Evolutionary conservation across 2,329 filamentous ascomycete genomes (phyloP).

Genomic region (Cytospora leucostoma): DNA sequence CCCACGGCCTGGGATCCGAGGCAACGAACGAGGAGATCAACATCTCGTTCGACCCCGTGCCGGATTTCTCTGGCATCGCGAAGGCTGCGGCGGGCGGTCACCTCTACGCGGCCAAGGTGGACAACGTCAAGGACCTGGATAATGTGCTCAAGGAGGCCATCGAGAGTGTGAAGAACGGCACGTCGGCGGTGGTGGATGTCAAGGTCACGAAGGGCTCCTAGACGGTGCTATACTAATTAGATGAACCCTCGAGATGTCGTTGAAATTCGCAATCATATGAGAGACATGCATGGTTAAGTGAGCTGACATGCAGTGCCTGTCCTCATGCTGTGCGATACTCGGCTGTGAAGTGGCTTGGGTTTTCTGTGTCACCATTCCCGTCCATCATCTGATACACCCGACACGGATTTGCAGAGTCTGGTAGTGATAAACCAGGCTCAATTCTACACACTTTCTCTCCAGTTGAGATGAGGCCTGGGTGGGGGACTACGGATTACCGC

Average conservation of each 20-base stretch:
- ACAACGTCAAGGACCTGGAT: conserved; percentile 49
- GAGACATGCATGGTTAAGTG: background rate
- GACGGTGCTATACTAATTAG: background rate
- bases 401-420: too few species aligned
- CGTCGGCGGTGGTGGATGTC: conserved; percentile 56
- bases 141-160: conserved; percentile 52
- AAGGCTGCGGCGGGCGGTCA: conserved; percentile 60
- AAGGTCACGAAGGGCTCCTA: conserved; percentile 51
- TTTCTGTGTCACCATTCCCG: background rate
- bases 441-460: too few species aligned
- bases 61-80: conserved; percentile 62
- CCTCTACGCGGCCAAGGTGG: conserved; percentile 51
- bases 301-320: background rate
- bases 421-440: too few species aligned
- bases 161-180: conserved; percentile 50
- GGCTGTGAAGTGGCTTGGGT: background rate
- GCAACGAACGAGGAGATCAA: conserved; percentile 64
- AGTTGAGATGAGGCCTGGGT: too few species aligned
- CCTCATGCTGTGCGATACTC: background rate
- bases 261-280: background rate
- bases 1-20: conserved; percentile 54
- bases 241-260: background rate
- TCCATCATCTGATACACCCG: background rate
- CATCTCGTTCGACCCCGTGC: conserved; percentile 59
- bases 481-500: too few species aligned